Evolutionary conservation across 1,284 basidiomycete genomes (phyloP).

Genomic region (Mycena sp.): DNA sequence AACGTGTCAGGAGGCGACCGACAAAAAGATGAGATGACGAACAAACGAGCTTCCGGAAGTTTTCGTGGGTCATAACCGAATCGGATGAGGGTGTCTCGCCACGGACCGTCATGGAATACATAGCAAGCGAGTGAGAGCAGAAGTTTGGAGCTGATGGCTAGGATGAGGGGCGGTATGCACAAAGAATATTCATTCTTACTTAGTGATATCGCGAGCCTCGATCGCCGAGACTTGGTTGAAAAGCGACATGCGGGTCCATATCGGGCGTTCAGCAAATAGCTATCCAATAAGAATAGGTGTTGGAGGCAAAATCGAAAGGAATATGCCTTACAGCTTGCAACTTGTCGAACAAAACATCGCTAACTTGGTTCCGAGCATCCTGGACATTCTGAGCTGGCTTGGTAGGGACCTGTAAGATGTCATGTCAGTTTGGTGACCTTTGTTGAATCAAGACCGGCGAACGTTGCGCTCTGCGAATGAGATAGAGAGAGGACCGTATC

Average conservation of each 20-base stretch:
- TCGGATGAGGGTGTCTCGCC: constrained; percentile 88
- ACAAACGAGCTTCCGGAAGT: constrained; percentile 81
- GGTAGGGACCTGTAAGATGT: constrained; percentile 63
- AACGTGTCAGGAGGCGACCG: too few relatives aligned
- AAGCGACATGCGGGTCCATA: constrained; percentile 90
- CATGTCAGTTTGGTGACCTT: constrained; percentile 9
- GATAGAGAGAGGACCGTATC: constrained; percentile 76
- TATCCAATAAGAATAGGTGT: constrained; percentile 37
- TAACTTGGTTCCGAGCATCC: constrained; percentile 63
- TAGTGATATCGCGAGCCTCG: constrained; percentile 76
- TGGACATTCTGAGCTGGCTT: constrained; percentile 69
- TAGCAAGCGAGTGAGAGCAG: constrained; percentile 81
- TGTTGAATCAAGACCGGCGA: constrained; percentile 29
- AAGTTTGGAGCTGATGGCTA: constrained; percentile 69
- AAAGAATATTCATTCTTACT: constrained; percentile 53
- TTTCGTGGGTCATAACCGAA: constrained; percentile 91
- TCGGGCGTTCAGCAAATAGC: constrained; percentile 78
- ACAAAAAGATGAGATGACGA: constrained; percentile 30
- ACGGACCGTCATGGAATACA: constrained; percentile 93
- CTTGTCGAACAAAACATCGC: constrained; percentile 64
- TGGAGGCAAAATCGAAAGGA: background rate
- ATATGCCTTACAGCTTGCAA: constrained; percentile 58
- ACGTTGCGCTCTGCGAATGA: constrained; percentile 72
- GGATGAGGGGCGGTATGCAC: background rate
- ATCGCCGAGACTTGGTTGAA: constrained; percentile 82